A percentile compares a stretch with the other conserved stretches of the same genome.
These are phyloP conservation scores for Podospora pseudocomata DNA, from an alignment of 495 filamentous ascomycete species.

Conservation along the genomic window DNA sequence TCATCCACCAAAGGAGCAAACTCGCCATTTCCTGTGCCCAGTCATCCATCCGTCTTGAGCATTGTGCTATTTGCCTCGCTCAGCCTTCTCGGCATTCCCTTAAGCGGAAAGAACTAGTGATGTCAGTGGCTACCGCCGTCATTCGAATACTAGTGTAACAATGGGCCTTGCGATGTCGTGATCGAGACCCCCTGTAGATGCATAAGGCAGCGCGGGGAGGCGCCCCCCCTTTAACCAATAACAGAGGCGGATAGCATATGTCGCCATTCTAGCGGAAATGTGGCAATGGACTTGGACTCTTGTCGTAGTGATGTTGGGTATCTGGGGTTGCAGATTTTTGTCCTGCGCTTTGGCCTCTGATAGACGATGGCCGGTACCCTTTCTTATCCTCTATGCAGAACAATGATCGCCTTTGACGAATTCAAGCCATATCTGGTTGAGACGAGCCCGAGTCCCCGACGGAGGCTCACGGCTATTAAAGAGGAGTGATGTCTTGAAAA, in stretches of 20 bases:
- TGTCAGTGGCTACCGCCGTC: background rate
- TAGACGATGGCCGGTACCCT: background rate
- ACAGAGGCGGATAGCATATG: slow-evolving; percentile 12
- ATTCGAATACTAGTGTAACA: background rate
- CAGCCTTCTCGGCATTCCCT: background rate
- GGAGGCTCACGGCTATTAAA: background rate
- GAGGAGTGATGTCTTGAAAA: background rate
- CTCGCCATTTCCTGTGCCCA: too few species aligned
- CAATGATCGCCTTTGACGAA: background rate
- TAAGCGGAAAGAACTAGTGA: background rate
- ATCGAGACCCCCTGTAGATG: slow-evolving; percentile 8
- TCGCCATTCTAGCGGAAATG: slow-evolving; percentile 10
- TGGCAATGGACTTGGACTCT: background rate
- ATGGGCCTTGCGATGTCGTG: slow-evolving; percentile 12
- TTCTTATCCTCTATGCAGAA: background rate
- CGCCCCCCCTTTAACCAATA: slow-evolving; percentile 14
- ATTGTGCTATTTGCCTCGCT: too few species aligned
- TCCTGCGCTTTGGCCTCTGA: background rate
- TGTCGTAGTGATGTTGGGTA: background rate
- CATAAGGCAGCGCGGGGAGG: slow-evolving; percentile 8
- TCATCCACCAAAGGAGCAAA: too few species aligned
- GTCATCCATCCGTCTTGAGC: too few species aligned
- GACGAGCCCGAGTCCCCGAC: background rate
- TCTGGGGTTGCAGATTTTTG: background rate
- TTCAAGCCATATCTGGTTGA: background rate